phyloP scores from a whole-genome alignment of 352 stramenopile genomes.

The Phytophthora chlamydospora region DNA sequence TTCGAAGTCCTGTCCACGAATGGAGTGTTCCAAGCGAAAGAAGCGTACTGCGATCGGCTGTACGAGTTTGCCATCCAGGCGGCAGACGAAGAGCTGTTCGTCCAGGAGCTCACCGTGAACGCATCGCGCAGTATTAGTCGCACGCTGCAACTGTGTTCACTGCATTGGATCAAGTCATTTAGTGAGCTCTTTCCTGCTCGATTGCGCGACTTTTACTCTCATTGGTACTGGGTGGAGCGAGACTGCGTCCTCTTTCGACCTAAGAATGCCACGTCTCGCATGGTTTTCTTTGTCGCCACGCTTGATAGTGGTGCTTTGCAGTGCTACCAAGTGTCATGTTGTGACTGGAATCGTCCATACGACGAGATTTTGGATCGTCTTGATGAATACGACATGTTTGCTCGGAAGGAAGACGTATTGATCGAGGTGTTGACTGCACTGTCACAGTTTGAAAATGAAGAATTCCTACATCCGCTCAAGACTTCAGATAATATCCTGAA shows the following conservation, averaged over 20 bases:
- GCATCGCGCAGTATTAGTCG: slow-evolving; percentile 1
- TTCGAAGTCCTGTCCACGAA: slow-evolving; percentile 52
- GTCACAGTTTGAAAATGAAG: slow-evolving; percentile 46
- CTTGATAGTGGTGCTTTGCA: slow-evolving; percentile 13
- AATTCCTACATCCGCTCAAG: slow-evolving; percentile 43
- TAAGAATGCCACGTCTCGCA: slow-evolving; percentile 16
- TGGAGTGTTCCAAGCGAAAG: slow-evolving; percentile 40
- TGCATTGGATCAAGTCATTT: slow-evolving; percentile 35
- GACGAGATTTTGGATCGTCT: slow-evolving; percentile 19
- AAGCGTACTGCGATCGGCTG: slow-evolving; percentile 26
- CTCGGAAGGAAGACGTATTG: slow-evolving; percentile 17
- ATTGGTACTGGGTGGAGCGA: slow-evolving; percentile 60
- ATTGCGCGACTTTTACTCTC: slow-evolving; percentile 42
- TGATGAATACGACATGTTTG: slow-evolving; percentile 32
- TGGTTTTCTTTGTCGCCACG: slow-evolving; percentile 30
- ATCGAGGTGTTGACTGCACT: slow-evolving; percentile 21
- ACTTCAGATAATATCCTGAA: slow-evolving; percentile 26
- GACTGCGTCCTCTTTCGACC: slow-evolving; percentile 49
- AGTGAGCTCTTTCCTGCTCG: slow-evolving; percentile 27
- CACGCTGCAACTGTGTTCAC: slow-evolving; percentile 43
- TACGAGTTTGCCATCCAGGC: slow-evolving; percentile 45
- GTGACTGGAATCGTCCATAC: slow-evolving; percentile 26
- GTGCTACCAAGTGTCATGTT: slow-evolving; percentile 44
- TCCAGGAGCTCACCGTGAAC: slow-evolving; percentile 38
- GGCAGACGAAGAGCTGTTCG: slow-evolving; percentile 27